Percentiles rank a stretch among this genome's conserved stretches.
These are phyloP conservation scores for Wickerhamiella occidentalis DNA, from an alignment of 805 yeast species.

Conservation along the genomic window DNA sequence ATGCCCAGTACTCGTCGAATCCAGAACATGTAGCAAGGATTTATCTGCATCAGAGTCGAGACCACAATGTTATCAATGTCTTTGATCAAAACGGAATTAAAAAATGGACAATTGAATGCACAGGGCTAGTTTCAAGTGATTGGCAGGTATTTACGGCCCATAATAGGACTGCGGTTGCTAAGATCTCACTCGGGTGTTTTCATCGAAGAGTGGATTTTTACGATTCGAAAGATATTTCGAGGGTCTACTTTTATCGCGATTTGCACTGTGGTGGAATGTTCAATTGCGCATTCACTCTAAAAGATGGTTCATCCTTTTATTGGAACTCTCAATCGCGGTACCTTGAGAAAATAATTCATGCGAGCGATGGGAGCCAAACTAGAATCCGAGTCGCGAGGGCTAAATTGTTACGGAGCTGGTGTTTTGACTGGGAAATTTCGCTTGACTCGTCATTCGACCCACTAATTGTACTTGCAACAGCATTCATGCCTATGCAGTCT, in stretches of 20 bases:
- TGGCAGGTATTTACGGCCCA: conserved; percentile 42
- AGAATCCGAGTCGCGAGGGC: conserved; percentile 45
- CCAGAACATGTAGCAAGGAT: too few relatives aligned
- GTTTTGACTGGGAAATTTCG: conserved; percentile 46
- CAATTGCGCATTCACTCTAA: conserved; percentile 35
- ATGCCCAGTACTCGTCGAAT: too few relatives aligned
- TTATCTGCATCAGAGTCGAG: conserved; percentile 37
- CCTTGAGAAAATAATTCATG: conserved; percentile 41
- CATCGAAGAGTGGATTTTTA: conserved; percentile 22
- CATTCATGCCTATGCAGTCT: conserved; percentile 50
- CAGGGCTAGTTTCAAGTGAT: conserved; percentile 36
- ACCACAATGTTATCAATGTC: conserved; percentile 37
- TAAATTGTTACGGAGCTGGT: conserved; percentile 44
- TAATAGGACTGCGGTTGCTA: conserved; percentile 37
- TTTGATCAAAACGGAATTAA: conserved; percentile 37
- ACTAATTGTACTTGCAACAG: conserved; percentile 48
- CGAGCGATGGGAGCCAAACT: conserved; percentile 44
- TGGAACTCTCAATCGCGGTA: conserved; percentile 44
- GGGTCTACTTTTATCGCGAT: conserved; percentile 32
- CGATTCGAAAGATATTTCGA: conserved; percentile 35
- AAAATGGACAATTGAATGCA: conserved; percentile 41
- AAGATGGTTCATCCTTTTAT: conserved; percentile 42
- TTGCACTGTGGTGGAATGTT: conserved; percentile 7
- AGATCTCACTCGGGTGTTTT: conserved; percentile 34
- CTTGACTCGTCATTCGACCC: conserved; percentile 39